Base-by-base conservation (phyloP, 805 yeast genomes). In the Kazachstania kunashirensis region DNA sequence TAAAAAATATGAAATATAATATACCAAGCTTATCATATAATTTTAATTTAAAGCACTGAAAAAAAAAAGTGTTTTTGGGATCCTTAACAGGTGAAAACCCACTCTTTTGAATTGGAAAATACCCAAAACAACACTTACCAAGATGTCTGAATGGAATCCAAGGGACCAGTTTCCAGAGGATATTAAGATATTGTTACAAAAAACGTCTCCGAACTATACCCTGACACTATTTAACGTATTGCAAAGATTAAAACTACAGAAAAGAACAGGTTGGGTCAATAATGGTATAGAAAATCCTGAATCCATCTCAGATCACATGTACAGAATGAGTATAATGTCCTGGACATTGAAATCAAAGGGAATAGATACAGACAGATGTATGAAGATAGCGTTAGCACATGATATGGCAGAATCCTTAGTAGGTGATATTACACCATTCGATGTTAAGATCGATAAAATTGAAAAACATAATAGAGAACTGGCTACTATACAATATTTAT, bases 341-440 rank as follows among this genome's bases (percentile, higher is more conserved):
- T 73, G 85, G 79, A 58, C 84, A 14, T 67, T 84, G 29, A 60
- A 62, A 23, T 60, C 67, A 31, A 57, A 59, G 13, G 61, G 64
- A 2, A 65, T 82, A 25, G 76, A 83, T 57, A 65, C 72, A 18
- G 68, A 71, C 40, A 74, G 73, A 48, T 85, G 96, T 65, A 80
- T 78, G 40, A 80, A 82, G 59, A 86, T 89, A 35, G 84, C 96
- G 0, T 65, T 85, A 28, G 78, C 85, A 24, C 98, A 89, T 64
- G 98, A 89, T 58, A 81, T 89, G 49, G 96, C 97, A 9, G 98
- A 89, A 65, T 61, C 88, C 4, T 63, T 89, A 19, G 97, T 92
- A 7, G 98, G 98, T 19, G 98, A 89, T 58, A 84, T 89, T 34
- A 86, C 95, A 2, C 92, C 98, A 50, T 61, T 73, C 57, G 85